Base-by-base conservation (phyloP, 805 yeast genomes). In the Citeromyces matritensis region DNA sequence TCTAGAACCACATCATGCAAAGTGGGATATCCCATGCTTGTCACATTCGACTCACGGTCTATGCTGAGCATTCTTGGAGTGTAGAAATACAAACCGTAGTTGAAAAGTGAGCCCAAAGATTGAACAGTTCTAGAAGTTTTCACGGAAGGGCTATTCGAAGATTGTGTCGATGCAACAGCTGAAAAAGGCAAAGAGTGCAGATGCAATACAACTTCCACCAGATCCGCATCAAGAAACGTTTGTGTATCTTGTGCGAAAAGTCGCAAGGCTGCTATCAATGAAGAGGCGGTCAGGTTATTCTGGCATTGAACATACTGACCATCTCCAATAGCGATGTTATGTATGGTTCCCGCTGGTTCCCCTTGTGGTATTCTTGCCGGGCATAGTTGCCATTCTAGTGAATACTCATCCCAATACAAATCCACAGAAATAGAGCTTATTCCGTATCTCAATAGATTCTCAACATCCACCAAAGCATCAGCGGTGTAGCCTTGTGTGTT, bases 341-440 rank as follows among this genome's bases (percentile, higher is more conserved):
- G n/a, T 17, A 9, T n/a, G 9, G 21, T 11, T 24, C 33, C 12
- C 36, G 24, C 23, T 30, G 14, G 34, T 60, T 15, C 12, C 28
- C 26, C 5, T 8, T 19, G 4, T 8, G 27, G 19, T 17, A 17
- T 17, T 7, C 21, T 17, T 17, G 58, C 59, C 1, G 80, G 77
- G 39, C 81, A 73, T 3, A 73, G 45, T 39, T 72, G 76, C 70
- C 79, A 73, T 34, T 49, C 53, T 7, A 36, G 31, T 3, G 58
- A 49, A 27, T 51, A 41, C 31, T 65, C 68, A 41, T 67, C 69
- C 60, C 70, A 66, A 45, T 73, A 74, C 17, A 75, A 33, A 42
- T 78, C 81, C 4, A 74, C 32, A 33, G 55, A 49, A n/a, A 72
- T 45, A 0, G 60, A 47, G 32, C 61, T 64, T 1, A 63, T 51